Percentiles rank a stretch among this genome's conserved stretches.
Conservation (phyloP, 768 basidiomycete species). For the Mycena floridula region DNA sequence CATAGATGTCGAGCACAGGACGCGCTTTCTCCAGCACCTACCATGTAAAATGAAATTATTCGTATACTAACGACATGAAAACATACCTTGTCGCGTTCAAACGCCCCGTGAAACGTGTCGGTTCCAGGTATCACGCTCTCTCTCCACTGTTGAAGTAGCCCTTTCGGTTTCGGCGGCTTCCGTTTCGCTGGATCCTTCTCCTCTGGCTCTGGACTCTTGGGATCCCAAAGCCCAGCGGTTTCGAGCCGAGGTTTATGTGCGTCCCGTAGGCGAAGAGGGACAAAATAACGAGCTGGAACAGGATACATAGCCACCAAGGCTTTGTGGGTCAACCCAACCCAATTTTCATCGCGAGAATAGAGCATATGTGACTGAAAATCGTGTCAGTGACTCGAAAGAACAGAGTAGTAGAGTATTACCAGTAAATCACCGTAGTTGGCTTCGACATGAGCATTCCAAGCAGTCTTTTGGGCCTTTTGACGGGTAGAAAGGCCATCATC, state of each 20-base stretch:
- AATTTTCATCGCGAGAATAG: slow-evolving; percentile 60
- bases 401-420: slow-evolving; percentile 34
- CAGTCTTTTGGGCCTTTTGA: slow-evolving; percentile 49
- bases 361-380: slow-evolving; percentile 50
- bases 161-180: slow-evolving; percentile 21
- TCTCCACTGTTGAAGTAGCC: slow-evolving; percentile 23
- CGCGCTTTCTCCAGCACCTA: slow-evolving; percentile 59
- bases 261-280: slow-evolving; percentile 56
- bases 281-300: slow-evolving; percentile 69
- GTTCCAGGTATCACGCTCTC: no score
- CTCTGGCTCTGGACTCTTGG: slow-evolving; percentile 35
- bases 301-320: slow-evolving; percentile 51
- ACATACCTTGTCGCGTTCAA: slow-evolving; percentile 59
- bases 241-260: slow-evolving; percentile 53
- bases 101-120: slow-evolving; percentile 42
- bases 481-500: slow-evolving; percentile 38
- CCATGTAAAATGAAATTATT: slow-evolving; percentile 1
- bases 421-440: slow-evolving; percentile 63
- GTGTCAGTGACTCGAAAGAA: slow-evolving; percentile 5
- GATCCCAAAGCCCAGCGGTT: slow-evolving; percentile 57
- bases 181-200: slow-evolving; percentile 32
- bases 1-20: slow-evolving; percentile 50
- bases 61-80: not conserved
- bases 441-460: slow-evolving; percentile 64
- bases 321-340: slow-evolving; percentile 47